Evolutionary conservation across 2,329 filamentous ascomycete genomes (phyloP).

Genomic region (Diaporthe sp.): DNA sequence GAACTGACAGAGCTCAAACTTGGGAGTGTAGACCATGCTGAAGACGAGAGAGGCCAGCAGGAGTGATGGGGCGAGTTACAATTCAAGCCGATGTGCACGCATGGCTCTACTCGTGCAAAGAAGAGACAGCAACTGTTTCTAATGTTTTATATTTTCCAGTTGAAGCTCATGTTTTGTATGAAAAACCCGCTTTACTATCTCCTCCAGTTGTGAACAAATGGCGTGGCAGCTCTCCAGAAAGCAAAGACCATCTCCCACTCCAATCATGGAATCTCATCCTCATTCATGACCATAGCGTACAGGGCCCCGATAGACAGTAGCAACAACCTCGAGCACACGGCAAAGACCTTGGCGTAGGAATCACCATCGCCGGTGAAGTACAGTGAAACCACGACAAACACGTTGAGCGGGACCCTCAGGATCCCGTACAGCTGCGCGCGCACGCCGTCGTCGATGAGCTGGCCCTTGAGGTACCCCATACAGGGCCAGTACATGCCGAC

Average conservation of each 20-base stretch:
- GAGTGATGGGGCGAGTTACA: too few species aligned
- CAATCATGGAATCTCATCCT: conserved; percentile 42
- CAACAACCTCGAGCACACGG: conserved; percentile 50
- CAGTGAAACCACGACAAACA: conserved; percentile 67
- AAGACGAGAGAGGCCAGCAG: not conserved
- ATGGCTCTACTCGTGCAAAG: not conserved
- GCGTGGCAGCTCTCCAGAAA: not conserved
- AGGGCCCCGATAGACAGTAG: conserved; percentile 47
- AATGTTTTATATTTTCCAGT: too few species aligned
- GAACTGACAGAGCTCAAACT: not conserved
- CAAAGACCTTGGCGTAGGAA: conserved; percentile 49
- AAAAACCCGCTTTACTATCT: not conserved
- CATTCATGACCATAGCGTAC: conserved; percentile 45
- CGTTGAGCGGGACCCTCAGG: conserved; percentile 69
- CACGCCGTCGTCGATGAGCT: conserved; percentile 64
- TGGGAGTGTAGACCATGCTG: not conserved
- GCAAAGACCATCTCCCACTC: not conserved
- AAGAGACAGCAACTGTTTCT: not conserved
- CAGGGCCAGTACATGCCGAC: conserved; percentile 70
- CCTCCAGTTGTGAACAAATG: too few species aligned
- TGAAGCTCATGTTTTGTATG: not conserved
- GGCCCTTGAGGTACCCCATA: conserved; percentile 66
- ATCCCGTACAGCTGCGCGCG: conserved; percentile 67
- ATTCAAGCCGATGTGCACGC: too few species aligned
- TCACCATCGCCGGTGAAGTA: conserved; percentile 51